These are phyloP conservation scores for Verticillium longisporum DNA, from an alignment of 2,329 filamentous ascomycete genomes.

Conservation along the genomic window DNA sequence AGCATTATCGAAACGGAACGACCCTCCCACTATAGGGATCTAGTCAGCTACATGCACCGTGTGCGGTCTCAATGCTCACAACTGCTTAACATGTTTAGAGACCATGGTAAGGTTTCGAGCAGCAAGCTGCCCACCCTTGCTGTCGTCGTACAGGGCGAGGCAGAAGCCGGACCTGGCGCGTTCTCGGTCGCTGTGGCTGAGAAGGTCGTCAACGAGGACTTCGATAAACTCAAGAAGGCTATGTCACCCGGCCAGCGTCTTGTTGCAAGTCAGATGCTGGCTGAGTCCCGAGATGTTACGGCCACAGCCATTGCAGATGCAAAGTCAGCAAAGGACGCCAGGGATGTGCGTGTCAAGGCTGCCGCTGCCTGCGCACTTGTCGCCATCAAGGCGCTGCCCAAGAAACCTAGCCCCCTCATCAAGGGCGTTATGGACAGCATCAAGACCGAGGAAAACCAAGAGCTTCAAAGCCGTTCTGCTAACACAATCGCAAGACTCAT, in stretches of 20 bases:
- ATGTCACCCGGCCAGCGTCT: constrained; percentile 83
- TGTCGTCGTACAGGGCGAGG: constrained; percentile 88
- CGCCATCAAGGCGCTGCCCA: constrained; percentile 79
- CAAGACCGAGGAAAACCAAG: constrained; percentile 86
- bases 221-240: constrained; percentile 79
- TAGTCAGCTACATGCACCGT: constrained; percentile 83
- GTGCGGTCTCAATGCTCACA: constrained; percentile 88
- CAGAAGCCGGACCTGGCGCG: constrained; percentile 83
- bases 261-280: constrained; percentile 71
- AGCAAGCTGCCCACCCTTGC: constrained; percentile 73
- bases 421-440: constrained; percentile 98
- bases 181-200: constrained; percentile 87
- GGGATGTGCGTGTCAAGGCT: constrained; percentile 80
- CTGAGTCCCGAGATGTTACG: constrained; percentile 68
- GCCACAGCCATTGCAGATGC: constrained; percentile 72
- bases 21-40: constrained; percentile 77
- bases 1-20: constrained; percentile 75
- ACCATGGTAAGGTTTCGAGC: constrained; percentile 75
- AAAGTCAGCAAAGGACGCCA: constrained; percentile 67
- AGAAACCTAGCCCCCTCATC: constrained; percentile 88
- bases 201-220: constrained; percentile 79
- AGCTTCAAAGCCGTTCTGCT: constrained; percentile 81
- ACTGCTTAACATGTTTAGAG: constrained; percentile 83
- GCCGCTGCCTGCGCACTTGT: constrained; percentile 83
- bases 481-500: constrained; percentile 78